Evolutionary conservation across 2,329 filamentous ascomycete genomes (phyloP), one percentile per base, ranked within the genome.

Genomic region (Epicoccum sorghinum): DNA sequence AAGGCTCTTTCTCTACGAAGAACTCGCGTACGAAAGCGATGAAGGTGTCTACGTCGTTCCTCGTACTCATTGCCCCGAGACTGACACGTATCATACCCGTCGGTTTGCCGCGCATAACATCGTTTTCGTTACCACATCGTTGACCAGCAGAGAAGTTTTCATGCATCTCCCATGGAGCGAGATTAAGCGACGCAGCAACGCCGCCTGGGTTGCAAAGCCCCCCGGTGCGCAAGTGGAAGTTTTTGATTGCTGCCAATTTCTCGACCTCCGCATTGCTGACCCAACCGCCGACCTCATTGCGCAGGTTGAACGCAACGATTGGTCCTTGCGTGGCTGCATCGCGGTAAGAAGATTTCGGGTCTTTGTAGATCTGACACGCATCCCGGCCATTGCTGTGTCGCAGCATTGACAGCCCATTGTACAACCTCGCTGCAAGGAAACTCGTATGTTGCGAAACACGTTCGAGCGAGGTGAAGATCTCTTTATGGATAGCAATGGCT

Each of bases 161-260:
- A 63, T 82, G 88, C 82, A 97, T 88, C 68, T 98, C 92, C 84
- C 88, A 89, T 0, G 91, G 86, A 41, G 87, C 83, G 47, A 97
- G 80, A 1, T 80, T 79, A n/a, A 98, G 81, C 18, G 86, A 85
- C 1, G 82, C 80, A 12, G 92, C 89, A 53, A 96, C 84, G 1
- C 92, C 92, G 8, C 93, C 95, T 1, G 95, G 93, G 65, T 96
- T 97, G 76, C 95, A 99, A 1, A 97, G 80, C 0, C 91, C 89
- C 4, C 95, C 95, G 0, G 91, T 96, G 33, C 95, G 86, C 14
- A 98, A 78, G 66, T 97, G 91, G 37, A 98, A 89, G 43, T 86
- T 84, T 60, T 89, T 90, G 18, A 96, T 79, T 2, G 84, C 82
- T 6, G 92, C 89, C 22, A 97, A 79, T 72, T 93, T 96, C 70